Evolutionary conservation across 2,329 filamentous ascomycete genomes (phyloP).

Genomic region (Colletotrichum liriopes): DNA sequence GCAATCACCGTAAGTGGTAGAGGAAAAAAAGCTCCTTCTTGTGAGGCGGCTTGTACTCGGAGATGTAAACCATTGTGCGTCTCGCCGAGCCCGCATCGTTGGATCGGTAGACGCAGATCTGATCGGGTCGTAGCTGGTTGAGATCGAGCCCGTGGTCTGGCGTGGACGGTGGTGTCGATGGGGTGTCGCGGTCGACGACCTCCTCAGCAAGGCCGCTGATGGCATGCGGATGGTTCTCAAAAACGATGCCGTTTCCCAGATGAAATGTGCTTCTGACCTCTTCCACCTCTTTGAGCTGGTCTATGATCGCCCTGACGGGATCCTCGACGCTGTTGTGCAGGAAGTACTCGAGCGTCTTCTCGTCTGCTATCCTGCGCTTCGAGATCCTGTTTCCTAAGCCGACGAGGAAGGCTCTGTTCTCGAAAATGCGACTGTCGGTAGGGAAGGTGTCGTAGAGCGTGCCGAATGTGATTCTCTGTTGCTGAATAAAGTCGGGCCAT

Average conservation of each 20-base stretch:
- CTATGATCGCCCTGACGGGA: conserved; percentile 50
- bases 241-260: conserved; percentile 50
- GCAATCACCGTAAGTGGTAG: too few species aligned
- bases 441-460: conserved; percentile 46
- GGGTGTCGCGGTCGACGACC: conserved; percentile 47
- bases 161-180: conserved; percentile 40
- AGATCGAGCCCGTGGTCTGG: conserved; percentile 9
- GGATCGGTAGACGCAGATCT: conserved; percentile 45
- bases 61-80: conserved; percentile 51
- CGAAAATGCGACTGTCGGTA: conserved; percentile 47
- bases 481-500: conserved; percentile 50
- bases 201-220: conserved; percentile 49
- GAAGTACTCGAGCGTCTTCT: conserved; percentile 52
- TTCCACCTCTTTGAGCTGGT: conserved; percentile 48
- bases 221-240: conserved; percentile 50
- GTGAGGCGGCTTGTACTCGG: conserved; percentile 64
- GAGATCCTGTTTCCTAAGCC: conserved; percentile 46
- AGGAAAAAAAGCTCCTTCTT: too few species aligned
- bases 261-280: conserved; percentile 45
- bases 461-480: conserved; percentile 46
- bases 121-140: conserved; percentile 50
- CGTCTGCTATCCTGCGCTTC: conserved; percentile 43
- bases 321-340: conserved; percentile 50
- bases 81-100: conserved; percentile 28
- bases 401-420: conserved; percentile 46